phyloP scores from a whole-genome alignment of 345 rosid genomes.

The Eucalyptus grandis region DNA sequence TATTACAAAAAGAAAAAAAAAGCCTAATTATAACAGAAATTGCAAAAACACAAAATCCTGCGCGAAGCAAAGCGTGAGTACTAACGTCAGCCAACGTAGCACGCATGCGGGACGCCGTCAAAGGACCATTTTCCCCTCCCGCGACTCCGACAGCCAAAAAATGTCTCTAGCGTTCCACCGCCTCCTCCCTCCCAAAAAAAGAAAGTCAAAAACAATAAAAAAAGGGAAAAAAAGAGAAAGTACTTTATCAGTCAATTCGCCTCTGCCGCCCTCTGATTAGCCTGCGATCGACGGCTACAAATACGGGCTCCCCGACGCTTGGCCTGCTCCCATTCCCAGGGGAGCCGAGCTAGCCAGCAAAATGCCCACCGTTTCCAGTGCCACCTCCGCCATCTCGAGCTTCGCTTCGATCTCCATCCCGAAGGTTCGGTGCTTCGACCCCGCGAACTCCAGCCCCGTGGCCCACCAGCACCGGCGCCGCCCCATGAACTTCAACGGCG shows the following conservation, averaged over 20 bases:
- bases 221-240: not conserved
- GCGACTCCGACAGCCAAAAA: not conserved
- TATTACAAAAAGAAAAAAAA: not conserved
- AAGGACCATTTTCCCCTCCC: not conserved
- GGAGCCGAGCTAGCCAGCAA: not conserved
- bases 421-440: constrained; percentile 29
- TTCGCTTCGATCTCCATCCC: constrained; percentile 17
- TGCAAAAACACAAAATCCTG: not conserved
- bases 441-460: not conserved
- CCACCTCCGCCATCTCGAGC: constrained; percentile 8
- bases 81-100: not conserved
- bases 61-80: not conserved
- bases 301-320: not conserved
- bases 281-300: constrained; percentile 4
- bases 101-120: not conserved
- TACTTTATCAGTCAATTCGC: not conserved
- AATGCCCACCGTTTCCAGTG: not conserved
- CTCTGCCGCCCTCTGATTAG: not conserved
- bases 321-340: not conserved
- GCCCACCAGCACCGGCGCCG: not conserved
- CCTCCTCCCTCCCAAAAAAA: not conserved
- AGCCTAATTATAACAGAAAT: not conserved
- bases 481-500: not conserved
- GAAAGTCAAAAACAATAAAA: not conserved
- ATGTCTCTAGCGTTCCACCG: not conserved